A percentile compares a stretch with the other conserved stretches of the same genome.
These are phyloP conservation scores for Serendipita sp. DNA, from an alignment of 768 basidiomycete genomes.

Conservation along the genomic window DNA sequence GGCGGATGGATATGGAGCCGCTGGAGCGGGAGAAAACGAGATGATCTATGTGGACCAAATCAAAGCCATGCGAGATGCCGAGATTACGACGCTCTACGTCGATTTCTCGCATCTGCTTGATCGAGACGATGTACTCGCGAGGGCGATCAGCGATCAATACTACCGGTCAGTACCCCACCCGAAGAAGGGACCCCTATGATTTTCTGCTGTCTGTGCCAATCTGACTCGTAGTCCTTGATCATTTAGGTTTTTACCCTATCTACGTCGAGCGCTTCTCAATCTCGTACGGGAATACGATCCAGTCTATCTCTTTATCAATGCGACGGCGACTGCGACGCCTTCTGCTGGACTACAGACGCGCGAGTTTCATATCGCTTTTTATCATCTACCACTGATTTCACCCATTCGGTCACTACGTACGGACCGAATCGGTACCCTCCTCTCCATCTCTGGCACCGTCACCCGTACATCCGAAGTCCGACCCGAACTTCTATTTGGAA, in stretches of 20 bases:
- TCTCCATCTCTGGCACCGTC: slow-evolving; percentile 93
- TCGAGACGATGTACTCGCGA: slow-evolving; percentile 82
- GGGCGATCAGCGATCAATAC: slow-evolving; percentile 87
- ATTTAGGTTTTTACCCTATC: slow-evolving; percentile 66
- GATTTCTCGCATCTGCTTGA: slow-evolving; percentile 84
- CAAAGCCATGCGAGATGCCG: slow-evolving; percentile 86
- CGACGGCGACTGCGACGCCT: slow-evolving; percentile 71
- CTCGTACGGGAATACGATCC: slow-evolving; percentile 82
- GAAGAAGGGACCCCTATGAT: background rate
- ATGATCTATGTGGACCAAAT: slow-evolving; percentile 84
- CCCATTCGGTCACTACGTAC: slow-evolving; percentile 89
- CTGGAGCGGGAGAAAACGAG: slow-evolving; percentile 37
- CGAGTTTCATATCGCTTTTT: slow-evolving; percentile 91
- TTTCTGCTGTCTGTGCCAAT: background rate
- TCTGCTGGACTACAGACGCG: slow-evolving; percentile 80
- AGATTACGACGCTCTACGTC: slow-evolving; percentile 90
- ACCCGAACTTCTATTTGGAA: slow-evolving; percentile 85
- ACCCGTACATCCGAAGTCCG: slow-evolving; percentile 95
- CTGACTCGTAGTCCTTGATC: background rate
- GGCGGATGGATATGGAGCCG: slow-evolving; percentile 48
- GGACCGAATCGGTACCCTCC: slow-evolving; percentile 83
- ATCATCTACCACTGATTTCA: slow-evolving; percentile 82
- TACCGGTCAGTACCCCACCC: slow-evolving; percentile 38
- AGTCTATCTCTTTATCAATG: slow-evolving; percentile 88
- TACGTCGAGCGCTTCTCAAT: slow-evolving; percentile 79